These are phyloP conservation scores for Schrenkiella parvula DNA, from an alignment of 345 rosid genomes.

Conservation along the genomic window DNA sequence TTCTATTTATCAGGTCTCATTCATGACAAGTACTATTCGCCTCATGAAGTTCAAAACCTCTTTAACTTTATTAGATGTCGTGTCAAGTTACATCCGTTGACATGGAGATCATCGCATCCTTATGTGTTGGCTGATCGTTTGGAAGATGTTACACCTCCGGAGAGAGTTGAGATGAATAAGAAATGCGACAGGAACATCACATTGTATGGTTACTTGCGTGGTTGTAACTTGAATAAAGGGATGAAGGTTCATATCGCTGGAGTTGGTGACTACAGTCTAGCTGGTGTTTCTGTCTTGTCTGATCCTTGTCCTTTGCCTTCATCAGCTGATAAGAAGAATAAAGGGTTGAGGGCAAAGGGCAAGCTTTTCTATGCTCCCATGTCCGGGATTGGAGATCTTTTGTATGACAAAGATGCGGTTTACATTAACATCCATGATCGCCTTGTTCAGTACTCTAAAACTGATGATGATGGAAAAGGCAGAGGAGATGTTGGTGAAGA, in stretches of 20 bases:
- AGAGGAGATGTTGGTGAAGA: conserved; percentile 65
- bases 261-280: conserved; percentile 72
- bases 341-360: conserved; percentile 78
- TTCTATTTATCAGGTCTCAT: conserved; percentile 78
- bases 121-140: conserved; percentile 86
- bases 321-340: conserved; percentile 60
- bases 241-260: conserved; percentile 88
- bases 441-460: conserved; percentile 67
- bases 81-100: conserved; percentile 70
- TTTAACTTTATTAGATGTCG: conserved; percentile 32
- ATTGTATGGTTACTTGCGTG: conserved; percentile 75
- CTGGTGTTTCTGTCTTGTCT: conserved; percentile 56
- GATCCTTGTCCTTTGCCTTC: conserved; percentile 93
- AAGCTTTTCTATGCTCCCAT: conserved; percentile 83
- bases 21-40: conserved; percentile 52
- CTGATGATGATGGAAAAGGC: conserved; percentile 43
- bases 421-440: conserved; percentile 76
- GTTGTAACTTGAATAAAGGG: conserved; percentile 77
- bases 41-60: conserved; percentile 68
- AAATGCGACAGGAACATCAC: conserved; percentile 90
- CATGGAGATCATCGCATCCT: conserved; percentile 93
- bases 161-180: conserved; percentile 53
- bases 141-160: conserved; percentile 94
- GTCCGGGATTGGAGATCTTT: conserved; percentile 83
- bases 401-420: conserved; percentile 85